Base-by-base conservation (phyloP, 306 rosid species). In the Carpinus viminea region DNA sequence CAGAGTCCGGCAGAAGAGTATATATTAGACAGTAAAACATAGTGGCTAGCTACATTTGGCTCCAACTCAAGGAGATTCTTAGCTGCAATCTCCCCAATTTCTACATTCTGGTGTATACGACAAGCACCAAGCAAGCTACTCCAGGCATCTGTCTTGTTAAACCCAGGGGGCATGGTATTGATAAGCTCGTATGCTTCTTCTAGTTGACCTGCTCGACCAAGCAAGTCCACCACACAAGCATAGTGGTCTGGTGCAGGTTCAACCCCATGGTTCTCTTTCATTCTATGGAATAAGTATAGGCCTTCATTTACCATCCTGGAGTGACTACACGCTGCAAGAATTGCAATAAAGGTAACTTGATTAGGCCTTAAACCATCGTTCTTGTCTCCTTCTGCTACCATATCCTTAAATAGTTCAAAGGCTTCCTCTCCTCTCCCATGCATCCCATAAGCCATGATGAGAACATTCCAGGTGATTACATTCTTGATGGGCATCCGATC, bases 361-460 rank as follows among this genome's bases (percentile, higher is more conserved):
- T 79, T 93, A 31, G 96, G 93, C 80, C 79, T 87, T 73, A 74
- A 65, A 77, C 80, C 84, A 46, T 75, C 72, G 48, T 78, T 83
- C 68, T 60, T 59, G 18, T 65, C 77, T 81, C 83, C 89, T 81
- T 87, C 90, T 38, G 72, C 80, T 31, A 57, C 81, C 98, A 93
- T 89, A 81, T 82, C 78, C 75, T 72, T 83, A 66, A 89, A 91
- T 52, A 91, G 84, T 72, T 88, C 77, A 74, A 91, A 79, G 74
- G 94, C 96, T 61, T 93, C 92, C 62, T 72, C 79, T 53, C 91
- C 98, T 85, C 78, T 87, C 13, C 98, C 98, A 57, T 93, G 98
- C 98, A 91, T 93, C 72, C 98, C 98, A 38, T 87, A 88, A 34
- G 96, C 96, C 96, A 93, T 89, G 79, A 91, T 89, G 74, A 93